Evolutionary conservation across 2,329 filamentous ascomycete genomes (phyloP), one percentile per base, ranked within the genome.

Genomic region (Trichophyton mentagrophytes): DNA sequence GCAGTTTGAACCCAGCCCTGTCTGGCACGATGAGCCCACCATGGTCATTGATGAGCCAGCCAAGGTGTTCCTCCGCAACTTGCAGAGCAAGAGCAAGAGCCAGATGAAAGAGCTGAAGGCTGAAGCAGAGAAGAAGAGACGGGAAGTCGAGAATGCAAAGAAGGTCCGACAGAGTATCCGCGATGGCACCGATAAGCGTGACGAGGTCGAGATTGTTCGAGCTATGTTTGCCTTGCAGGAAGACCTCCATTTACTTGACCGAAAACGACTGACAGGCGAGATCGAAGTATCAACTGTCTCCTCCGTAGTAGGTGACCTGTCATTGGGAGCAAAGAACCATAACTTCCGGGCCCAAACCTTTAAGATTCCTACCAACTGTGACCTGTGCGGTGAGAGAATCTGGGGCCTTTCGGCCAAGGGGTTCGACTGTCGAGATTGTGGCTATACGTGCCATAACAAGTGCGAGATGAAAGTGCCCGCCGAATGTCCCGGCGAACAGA

Each of bases 301-400:
- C n/a, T 80, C 85, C 8, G 88, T 85, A 0, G 92, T 96, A 2
- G 93, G 93, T 40, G 93, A 99, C 71, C 82, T 99, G 60, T 96
- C 91, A 1, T 79, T 96, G 20, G 92, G 92, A 17, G 91, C 91
- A 9, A 90, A 90, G 72, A 96, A 91, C 69, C 93, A 99, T 78
- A 93, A 95, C 69, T 99, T 99, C 81, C 96, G 95, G 75, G 85
- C 89, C n/a, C 90, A 97, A 70, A 97, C 93, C 0, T 99, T 97
- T 80, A 97, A 97, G 73, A 96, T 99, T 63, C 95, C 95, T 0
- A 99, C 93, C 3, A 97, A 97, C 72, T 99, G 93, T 76, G 93
- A 99, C 73, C 81, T 96, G 11, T 99, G 93, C 68, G 91, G 91
- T 17, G 93, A 99, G 71, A 84, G 93, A 30, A 96, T 99, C 71